A percentile compares a stretch with the other conserved stretches of the same genome.
Evolutionary conservation across 805 yeast species (phyloP).

Genomic region (Candida hispaniensis): DNA sequence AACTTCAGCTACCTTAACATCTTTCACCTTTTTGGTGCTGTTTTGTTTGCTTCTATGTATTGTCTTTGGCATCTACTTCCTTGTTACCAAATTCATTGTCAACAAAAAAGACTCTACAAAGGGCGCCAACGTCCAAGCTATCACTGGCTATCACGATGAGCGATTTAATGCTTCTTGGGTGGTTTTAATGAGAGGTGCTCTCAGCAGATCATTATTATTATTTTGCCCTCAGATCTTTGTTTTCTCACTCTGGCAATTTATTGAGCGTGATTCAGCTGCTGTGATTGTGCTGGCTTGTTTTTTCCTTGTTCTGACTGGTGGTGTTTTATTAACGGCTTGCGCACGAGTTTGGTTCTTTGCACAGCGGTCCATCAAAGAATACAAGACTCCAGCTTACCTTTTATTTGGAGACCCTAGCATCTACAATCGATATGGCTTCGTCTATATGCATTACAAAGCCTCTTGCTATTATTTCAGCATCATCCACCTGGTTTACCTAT

Average conservation of each 20-base stretch:
- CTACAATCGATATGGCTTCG: constrained; percentile 80
- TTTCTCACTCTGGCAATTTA: constrained; percentile 81
- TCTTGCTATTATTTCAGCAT: constrained; percentile 74
- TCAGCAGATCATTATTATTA: constrained; percentile 67
- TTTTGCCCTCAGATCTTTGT: constrained; percentile 80
- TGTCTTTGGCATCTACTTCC: constrained; percentile 6
- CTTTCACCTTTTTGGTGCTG: constrained; percentile 58
- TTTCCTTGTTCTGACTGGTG: constrained; percentile 50
- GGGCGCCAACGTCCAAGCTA: too few species aligned
- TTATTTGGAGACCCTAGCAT: constrained; percentile 74
- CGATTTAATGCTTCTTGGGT: constrained; percentile 53
- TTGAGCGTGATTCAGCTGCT: constrained; percentile 73
- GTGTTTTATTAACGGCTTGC: constrained; percentile 53
- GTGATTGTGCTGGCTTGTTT: constrained; percentile 72
- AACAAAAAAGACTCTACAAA: constrained; percentile 5
- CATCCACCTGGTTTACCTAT: constrained; percentile 48
- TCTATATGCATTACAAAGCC: constrained; percentile 86
- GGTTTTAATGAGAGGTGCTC: constrained; percentile 51
- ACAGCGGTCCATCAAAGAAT: constrained; percentile 52
- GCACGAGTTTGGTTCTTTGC: constrained; percentile 40
- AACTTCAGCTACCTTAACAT: constrained; percentile 74
- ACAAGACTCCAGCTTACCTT: constrained; percentile 85
- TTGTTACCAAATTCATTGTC: too few species aligned
- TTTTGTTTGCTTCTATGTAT: constrained; percentile 10
- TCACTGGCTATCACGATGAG: constrained; percentile 64